phyloP scores from a whole-genome alignment of 495 filamentous ascomycete species.

The Neurospora africana region DNA sequence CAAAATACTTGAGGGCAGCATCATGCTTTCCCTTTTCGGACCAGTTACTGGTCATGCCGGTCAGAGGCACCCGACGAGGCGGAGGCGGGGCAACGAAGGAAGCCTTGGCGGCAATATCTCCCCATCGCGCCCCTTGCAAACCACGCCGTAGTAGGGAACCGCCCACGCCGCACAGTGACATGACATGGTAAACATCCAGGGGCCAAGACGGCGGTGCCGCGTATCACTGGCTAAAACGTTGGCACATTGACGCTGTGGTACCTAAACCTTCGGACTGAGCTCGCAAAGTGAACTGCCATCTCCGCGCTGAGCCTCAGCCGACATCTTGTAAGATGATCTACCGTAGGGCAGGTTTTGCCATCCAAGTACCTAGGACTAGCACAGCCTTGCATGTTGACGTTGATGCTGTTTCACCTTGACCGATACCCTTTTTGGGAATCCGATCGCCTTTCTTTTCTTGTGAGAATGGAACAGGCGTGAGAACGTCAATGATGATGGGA shows the following conservation, averaged over 20 bases:
- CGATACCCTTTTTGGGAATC: neutral
- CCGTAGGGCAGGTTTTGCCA: neutral
- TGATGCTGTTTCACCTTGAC: neutral
- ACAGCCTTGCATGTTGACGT: neutral
- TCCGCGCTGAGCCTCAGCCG: neutral
- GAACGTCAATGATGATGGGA: too few species aligned
- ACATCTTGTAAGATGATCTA: neutral
- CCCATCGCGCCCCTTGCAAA: neutral
- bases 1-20: neutral
- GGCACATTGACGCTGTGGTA: neutral
- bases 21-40: neutral
- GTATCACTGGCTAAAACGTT: neutral
- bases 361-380: neutral
- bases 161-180: neutral
- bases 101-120: neutral
- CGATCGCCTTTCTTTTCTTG: neutral
- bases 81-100: neutral
- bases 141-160: neutral
- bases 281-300: neutral
- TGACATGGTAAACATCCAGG: neutral
- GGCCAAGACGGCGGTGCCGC: neutral
- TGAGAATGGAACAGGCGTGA: neutral
- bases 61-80: neutral
- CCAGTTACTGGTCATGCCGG: neutral
- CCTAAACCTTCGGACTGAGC: neutral